Evolutionary conservation across 2,329 filamentous ascomycete genomes (phyloP), one percentile per base, ranked within the genome.

Genomic region (Fusarium veterinarium): DNA sequence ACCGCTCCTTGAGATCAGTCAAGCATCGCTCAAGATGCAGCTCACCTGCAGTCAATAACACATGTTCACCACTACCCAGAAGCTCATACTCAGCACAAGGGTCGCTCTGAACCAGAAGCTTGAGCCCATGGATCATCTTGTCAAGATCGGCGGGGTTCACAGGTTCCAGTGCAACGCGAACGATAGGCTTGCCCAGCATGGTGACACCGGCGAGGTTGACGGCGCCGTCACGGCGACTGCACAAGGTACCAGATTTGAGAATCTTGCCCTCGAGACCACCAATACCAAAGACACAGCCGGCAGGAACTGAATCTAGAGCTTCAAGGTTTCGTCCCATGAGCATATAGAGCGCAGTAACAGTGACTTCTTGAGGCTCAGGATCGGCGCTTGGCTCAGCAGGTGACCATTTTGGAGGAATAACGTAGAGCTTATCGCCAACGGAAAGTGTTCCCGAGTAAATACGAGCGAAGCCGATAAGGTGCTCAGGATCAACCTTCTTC

Each of bases 81-180:
- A 97, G 94, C 80, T 98, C 95, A 76, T 99, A 99, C 80, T 97
- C 92, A 19, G 95, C 96, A 77, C 96, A 98, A 0, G 96, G 95
- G 77, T 99, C 96, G 76, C 95, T 97, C 79, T 98, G 95, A 37
- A 97, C 95, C 2, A 99, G 89, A 23, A 99, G 85, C 70, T 91
- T 91, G 58, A 99, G 85, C 0, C 96, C 96, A 10, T 90, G 88
- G 63, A 99, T 95, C 95, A 99, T 97, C 84, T 97, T 98, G 80
- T 96, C 92, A 28, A 99, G 86, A 79, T 99, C 95, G 31, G 90
- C 91, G 0, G 96, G 96, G 80, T 96, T 97, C 61, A 91, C 91
- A 1, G 96, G 96, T 80, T 99, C 96, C n/a, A 99, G 85, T 0
- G 96, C 95, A 25, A 99, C 95, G 56, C 96, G 92, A 10, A 99